Base-by-base conservation (phyloP, 345 rosid genomes). In the Raphanus sativus region DNA sequence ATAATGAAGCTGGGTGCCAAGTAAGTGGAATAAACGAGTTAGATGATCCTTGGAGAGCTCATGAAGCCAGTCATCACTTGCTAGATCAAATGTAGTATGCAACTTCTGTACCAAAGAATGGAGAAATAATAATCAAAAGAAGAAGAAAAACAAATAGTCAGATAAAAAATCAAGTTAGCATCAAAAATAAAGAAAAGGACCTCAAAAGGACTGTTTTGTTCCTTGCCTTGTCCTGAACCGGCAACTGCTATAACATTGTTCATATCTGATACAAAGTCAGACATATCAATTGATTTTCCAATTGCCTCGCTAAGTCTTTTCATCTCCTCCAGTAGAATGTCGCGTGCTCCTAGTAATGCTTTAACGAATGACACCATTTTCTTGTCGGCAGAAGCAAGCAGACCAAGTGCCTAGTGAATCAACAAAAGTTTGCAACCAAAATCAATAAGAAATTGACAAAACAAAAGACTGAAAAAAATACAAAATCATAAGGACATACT, bases 291-390 rank as follows among this genome's bases (percentile, higher is more conserved):
- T 26, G 82, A 67, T 77, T 66, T 79, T 70, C 75, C 84, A 79
- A 89, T 81, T 36, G 84, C 89, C 75, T 81, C 79, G 87, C 98
- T 77, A 70, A 92, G 87, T 71, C 77, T 89, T 75, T 81, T 82
- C 79, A 95, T 81, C 76, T 89, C 94, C 78, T 78, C 90, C 9
- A 92, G 80, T 77, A 89, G 81, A 74, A 82, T 74, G 68, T 85
- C 88, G 13, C 92, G 90, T 65, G 97, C 85, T 80, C 81, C 78
- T 67, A 92, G 74, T 75, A 95, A 80, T 74, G 96, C 85, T 86
- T 89, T 92, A 62, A 89, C 86, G 78, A 86, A 81, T 82, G 76
- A 73, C 21, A 81, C 80, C 74, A 82, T 80, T 60, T 85, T 86
- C 76, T 71, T 70, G 79, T 85, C 85, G 36, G 70, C 75, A 77